Base-by-base conservation (phyloP, 1,284 basidiomycete genomes). In the Calocybe gambosa region DNA sequence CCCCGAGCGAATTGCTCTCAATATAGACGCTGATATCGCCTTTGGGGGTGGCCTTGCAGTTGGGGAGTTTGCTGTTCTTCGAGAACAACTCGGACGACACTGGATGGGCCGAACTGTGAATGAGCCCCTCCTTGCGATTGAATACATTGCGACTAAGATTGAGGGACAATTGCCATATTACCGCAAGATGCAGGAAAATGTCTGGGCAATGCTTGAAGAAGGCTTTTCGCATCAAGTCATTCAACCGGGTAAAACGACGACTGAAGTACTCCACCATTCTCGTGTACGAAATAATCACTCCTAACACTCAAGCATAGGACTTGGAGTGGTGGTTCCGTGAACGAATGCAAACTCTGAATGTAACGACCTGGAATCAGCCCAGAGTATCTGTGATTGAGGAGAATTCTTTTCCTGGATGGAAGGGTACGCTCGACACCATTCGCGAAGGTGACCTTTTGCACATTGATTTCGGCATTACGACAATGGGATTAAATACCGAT, bases 291-390 rank as follows among this genome's bases (percentile, higher is more conserved):
- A 20, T 37, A 31, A 28, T 16, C 38, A 12, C 39, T 28, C 25
- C 26, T 18, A 5, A 43, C 15, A 43, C 43, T 9, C 28, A 29
- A 39, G 21, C 35, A 20, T 26, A 43, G 72, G 75, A 79, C 52
- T 57, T 79, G 15, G 67, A 70, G 50, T 78, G 75, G 75, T 77
- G 72, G 73, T 77, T 74, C 57, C 64, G 73, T 21, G 74, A 75
- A 49, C 70, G 70, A 55, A 77, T 79, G 67, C 71, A 71, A 52
- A 60, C 59, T 26, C 60, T 65, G 19, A 75, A 75, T 50, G 63
- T 74, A 15, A 66, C 71, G 8, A 77, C 74, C 16, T 78, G 75
- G 75, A 73, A 71, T 52, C 75, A 76, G 45, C 74, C 75, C 2
- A 63, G 73, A 18, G 69, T 78, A 6, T 73, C 71, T 26, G 71